Conservation (phyloP, 441 rosid species). For the Monsonia emarginata region DNA sequence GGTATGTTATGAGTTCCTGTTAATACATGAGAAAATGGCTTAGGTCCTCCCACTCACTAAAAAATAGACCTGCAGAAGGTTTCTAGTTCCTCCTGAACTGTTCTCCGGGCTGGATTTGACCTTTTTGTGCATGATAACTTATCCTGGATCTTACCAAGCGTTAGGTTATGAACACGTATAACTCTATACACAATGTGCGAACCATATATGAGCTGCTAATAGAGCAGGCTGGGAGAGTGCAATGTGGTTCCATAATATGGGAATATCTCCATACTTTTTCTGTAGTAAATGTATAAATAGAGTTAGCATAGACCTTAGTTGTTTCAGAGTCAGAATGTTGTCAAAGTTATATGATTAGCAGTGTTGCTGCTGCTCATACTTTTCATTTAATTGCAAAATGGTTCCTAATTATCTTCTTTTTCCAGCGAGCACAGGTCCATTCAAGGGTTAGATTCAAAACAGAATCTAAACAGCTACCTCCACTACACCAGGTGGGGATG, state of each 20-base stretch:
- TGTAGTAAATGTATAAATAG: background rate
- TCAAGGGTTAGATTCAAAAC: slow-evolving; percentile 54
- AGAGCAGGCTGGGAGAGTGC: background rate
- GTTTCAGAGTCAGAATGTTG: background rate
- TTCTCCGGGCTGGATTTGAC: background rate
- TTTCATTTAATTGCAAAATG: background rate
- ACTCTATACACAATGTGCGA: background rate
- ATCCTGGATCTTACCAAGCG: background rate
- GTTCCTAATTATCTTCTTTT: slow-evolving; percentile 9
- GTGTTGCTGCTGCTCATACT: background rate
- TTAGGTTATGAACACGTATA: background rate
- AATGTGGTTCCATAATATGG: background rate
- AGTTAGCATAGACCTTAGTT: background rate
- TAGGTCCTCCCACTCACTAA: background rate
- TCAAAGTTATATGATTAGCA: background rate
- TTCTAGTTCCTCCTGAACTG: background rate
- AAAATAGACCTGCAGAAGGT: background rate
- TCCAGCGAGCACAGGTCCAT: slow-evolving; percentile 36
- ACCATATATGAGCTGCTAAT: background rate
- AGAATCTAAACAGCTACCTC: slow-evolving; percentile 41
- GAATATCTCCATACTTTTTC: background rate
- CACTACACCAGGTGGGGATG: slow-evolving; percentile 36
- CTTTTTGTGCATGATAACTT: background rate
- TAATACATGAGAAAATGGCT: background rate
- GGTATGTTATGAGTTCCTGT: background rate